phyloP scores from a whole-genome alignment of 345 rosid genomes.

The Salix exigua region DNA sequence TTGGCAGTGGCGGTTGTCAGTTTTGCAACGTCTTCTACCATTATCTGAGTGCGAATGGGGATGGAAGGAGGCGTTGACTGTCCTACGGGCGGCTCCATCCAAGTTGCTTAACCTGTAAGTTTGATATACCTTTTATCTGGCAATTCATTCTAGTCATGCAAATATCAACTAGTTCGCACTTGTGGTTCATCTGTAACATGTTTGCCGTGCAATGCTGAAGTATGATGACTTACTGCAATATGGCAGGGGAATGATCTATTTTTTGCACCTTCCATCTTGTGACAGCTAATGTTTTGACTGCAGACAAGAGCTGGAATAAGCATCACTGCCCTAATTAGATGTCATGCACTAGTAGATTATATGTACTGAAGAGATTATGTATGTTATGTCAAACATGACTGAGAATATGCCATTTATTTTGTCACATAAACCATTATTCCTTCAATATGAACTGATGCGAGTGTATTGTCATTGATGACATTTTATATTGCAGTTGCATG shows the following conservation, averaged over 20 bases:
- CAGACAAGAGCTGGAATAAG: neutral
- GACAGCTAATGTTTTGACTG: neutral
- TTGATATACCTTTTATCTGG: slow-evolving; percentile 8
- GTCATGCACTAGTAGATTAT: too few species aligned
- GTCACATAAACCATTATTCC: neutral
- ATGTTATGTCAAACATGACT: neutral
- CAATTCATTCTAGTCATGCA: neutral
- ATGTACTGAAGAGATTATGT: neutral
- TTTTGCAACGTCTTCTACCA: slow-evolving; percentile 89
- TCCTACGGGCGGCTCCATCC: slow-evolving; percentile 88
- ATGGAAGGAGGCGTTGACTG: slow-evolving; percentile 88
- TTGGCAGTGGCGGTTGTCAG: slow-evolving; percentile 92
- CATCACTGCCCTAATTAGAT: neutral
- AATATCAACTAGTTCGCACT: slow-evolving; percentile 11
- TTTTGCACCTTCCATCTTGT: neutral
- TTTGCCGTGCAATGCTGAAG: neutral
- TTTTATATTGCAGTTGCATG: slow-evolving; percentile 70
- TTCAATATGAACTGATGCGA: neutral
- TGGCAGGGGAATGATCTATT: neutral
- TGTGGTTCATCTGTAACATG: neutral
- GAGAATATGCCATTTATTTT: too few species aligned
- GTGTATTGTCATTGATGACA: neutral
- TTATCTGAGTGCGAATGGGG: slow-evolving; percentile 82
- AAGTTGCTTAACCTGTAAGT: slow-evolving; percentile 91
- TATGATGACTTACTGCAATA: neutral